Percentiles rank a stretch among this genome's conserved stretches.
Conservation (phyloP, 768 basidiomycete species). For the Tylopilus balloui region DNA sequence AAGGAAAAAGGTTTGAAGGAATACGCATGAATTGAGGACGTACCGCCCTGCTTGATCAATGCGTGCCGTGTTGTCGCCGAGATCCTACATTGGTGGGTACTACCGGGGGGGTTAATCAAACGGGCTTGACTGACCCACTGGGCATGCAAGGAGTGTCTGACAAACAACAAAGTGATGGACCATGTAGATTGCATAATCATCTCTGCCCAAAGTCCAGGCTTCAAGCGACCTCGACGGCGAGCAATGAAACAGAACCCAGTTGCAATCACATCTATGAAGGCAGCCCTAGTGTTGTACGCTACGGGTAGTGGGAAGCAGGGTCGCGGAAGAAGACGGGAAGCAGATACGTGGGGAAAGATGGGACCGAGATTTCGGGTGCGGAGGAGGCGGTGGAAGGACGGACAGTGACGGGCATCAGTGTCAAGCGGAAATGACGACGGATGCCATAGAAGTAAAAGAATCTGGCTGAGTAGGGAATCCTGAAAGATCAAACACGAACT, state of each 20-base stretch:
- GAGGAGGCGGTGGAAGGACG: conserved; percentile 11
- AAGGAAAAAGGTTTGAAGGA: neutral
- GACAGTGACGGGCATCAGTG: conserved; percentile 23
- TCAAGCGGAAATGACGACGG: conserved; percentile 21
- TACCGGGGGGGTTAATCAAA: neutral
- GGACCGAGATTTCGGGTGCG: conserved; percentile 1
- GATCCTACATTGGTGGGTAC: neutral
- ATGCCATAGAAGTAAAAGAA: conserved; percentile 3
- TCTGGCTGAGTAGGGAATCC: conserved; percentile 10
- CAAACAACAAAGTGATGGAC: neutral
- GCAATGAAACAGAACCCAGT: conserved; percentile 1
- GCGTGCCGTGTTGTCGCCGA: neutral
- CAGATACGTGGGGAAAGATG: conserved; percentile 12
- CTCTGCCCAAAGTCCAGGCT: conserved; percentile 3
- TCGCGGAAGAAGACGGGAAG: conserved; percentile 13
- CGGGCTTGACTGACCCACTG: neutral
- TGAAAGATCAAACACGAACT: conserved; percentile 30
- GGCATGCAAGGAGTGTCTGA: neutral
- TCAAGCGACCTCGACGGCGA: conserved; percentile 4
- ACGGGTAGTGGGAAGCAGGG: conserved; percentile 5
- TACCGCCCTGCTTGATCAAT: conserved; percentile 1
- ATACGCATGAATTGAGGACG: neutral
- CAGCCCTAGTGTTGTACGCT: conserved; percentile 32
- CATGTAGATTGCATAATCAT: conserved; percentile 6
- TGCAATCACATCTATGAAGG: conserved; percentile 24